These are phyloP conservation scores for Bryum argenteum DNA, from an alignment of 225 moss, liverwort and hornwort species.

Conservation along the genomic window DNA sequence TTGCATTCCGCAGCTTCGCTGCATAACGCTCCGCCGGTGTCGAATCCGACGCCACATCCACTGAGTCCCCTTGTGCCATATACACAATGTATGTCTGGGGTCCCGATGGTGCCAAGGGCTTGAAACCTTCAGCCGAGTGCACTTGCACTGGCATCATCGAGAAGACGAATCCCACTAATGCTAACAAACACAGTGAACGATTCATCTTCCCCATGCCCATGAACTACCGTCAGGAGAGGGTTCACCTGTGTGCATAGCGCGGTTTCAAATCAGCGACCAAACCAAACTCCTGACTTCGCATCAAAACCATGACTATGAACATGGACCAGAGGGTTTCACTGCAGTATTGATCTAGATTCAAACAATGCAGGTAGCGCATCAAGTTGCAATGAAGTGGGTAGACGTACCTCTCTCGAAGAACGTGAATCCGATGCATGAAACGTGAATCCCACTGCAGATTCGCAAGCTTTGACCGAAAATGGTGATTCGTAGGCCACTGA, in stretches of 20 bases:
- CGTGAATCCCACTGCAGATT: no score
- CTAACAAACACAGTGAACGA: not conserved
- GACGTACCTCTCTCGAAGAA: no score
- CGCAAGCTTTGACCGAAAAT: no score
- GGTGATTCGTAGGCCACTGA: no score
- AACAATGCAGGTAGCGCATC: no score
- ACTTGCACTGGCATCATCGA: not conserved
- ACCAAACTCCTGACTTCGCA: no score
- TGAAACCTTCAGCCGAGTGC: not conserved
- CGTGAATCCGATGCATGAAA: no score
- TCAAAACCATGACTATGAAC: no score
- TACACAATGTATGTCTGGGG: slow-evolving; percentile 13
- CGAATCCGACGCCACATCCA: not conserved
- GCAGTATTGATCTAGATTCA: no score
- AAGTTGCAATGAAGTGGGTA: no score
- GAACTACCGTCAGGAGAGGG: not conserved
- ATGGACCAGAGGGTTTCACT: no score
- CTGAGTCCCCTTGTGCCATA: not conserved
- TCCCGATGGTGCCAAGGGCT: not conserved
- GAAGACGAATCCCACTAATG: not conserved
- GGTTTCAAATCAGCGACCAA: no score
- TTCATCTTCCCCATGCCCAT: not conserved
- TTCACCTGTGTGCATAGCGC: not conserved
- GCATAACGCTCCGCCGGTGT: slow-evolving; percentile 5
- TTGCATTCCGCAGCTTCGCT: not conserved